These are phyloP conservation scores for Phaeolepiota aurea DNA, from an alignment of 768 basidiomycete genomes.

Conservation along the genomic window DNA sequence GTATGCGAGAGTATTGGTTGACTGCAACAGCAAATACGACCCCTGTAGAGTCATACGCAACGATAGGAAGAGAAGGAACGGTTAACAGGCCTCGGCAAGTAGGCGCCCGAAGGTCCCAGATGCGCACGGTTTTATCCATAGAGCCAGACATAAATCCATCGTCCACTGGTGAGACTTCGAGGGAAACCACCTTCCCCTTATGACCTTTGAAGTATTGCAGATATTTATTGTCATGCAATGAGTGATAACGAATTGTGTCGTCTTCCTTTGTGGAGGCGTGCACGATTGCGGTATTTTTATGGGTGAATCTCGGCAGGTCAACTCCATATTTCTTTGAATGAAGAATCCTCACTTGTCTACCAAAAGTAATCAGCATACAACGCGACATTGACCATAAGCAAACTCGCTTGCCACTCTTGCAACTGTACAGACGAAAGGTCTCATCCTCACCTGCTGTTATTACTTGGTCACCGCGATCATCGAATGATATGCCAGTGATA, in stretches of 20 bases:
- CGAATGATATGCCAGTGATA: slow-evolving; percentile 86
- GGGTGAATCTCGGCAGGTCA: slow-evolving; percentile 90
- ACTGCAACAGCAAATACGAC: slow-evolving; percentile 83
- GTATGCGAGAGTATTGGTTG: slow-evolving; percentile 73
- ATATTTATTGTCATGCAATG: slow-evolving; percentile 93
- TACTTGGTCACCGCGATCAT: slow-evolving; percentile 81
- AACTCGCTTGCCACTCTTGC: slow-evolving; percentile 90
- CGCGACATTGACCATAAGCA: slow-evolving; percentile 10
- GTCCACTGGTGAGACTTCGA: slow-evolving; percentile 88
- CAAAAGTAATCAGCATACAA: slow-evolving; percentile 12
- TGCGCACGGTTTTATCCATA: slow-evolving; percentile 86
- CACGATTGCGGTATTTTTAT: slow-evolving; percentile 76
- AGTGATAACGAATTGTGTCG: slow-evolving; percentile 91
- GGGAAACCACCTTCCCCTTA: slow-evolving; percentile 78
- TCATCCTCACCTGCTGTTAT: slow-evolving; percentile 91
- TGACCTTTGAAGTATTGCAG: slow-evolving; percentile 95
- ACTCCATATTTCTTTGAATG: slow-evolving; percentile 97
- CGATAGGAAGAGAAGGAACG: slow-evolving; percentile 65
- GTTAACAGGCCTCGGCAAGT: slow-evolving; percentile 72
- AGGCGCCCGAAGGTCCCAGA: slow-evolving; percentile 89
- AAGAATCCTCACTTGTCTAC: slow-evolving; percentile 66
- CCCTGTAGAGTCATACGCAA: slow-evolving; percentile 79
- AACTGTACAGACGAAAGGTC: slow-evolving; percentile 82
- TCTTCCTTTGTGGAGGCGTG: slow-evolving; percentile 94
- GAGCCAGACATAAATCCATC: slow-evolving; percentile 96